phyloP scores from a whole-genome alignment of 192 early-diverging fungal species.

The Powellomyces hirtus region DNA sequence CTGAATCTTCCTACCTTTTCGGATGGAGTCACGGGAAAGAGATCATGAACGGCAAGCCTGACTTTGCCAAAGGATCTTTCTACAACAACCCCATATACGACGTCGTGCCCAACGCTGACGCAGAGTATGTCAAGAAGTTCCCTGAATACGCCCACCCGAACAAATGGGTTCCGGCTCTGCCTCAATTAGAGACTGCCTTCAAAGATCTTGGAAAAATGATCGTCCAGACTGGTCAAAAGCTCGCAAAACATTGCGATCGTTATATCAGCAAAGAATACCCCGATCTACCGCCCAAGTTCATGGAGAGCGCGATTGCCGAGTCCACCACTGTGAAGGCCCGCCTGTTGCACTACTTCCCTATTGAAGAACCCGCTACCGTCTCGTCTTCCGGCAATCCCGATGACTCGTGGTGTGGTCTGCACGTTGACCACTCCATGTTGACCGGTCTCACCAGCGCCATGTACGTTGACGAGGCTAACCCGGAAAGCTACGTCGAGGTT shows the following conservation, averaged over 20 bases:
- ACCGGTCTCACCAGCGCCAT: slow-evolving; percentile 67
- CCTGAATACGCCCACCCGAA: slow-evolving; percentile 56
- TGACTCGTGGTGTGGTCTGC: slow-evolving; percentile 71
- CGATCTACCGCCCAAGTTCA: slow-evolving; percentile 41
- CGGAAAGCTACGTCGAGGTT: slow-evolving; percentile 9
- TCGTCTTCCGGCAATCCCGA: slow-evolving; percentile 34
- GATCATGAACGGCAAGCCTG: slow-evolving; percentile 63
- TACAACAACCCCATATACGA: slow-evolving; percentile 46
- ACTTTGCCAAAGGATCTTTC: slow-evolving; percentile 62
- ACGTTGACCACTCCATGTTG: slow-evolving; percentile 60
- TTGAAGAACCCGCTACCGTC: slow-evolving; percentile 19
- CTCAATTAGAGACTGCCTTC: slow-evolving; percentile 53
- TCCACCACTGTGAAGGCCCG: slow-evolving; percentile 62
- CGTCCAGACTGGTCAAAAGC: slow-evolving; percentile 50
- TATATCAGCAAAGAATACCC: slow-evolving; percentile 46
- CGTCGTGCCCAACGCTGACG: not conserved
- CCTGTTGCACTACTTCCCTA: slow-evolving; percentile 67
- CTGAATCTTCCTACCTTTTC: slow-evolving; percentile 54
- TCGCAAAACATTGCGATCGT: slow-evolving; percentile 58
- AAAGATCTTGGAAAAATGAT: slow-evolving; percentile 52
- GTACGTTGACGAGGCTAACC: slow-evolving; percentile 48
- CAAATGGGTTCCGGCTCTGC: slow-evolving; percentile 57
- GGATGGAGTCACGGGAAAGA: slow-evolving; percentile 75
- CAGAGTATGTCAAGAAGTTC: slow-evolving; percentile 40
- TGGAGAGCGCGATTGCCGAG: slow-evolving; percentile 50